phyloP scores from a whole-genome alignment of 345 rosid genomes.

The Clarkia xantiana region DNA sequence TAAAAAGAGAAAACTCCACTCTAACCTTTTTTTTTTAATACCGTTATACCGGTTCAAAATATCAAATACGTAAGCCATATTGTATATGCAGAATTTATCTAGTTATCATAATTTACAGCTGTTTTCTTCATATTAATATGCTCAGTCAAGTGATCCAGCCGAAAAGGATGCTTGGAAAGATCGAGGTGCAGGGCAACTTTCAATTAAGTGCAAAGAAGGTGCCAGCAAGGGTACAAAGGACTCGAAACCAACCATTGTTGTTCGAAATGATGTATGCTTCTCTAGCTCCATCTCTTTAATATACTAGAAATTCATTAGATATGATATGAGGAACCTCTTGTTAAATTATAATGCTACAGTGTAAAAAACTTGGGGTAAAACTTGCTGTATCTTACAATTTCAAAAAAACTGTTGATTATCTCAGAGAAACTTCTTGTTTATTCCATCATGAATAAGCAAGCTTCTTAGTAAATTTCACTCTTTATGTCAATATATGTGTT shows the following conservation, averaged over 20 bases:
- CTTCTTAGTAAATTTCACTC: too few relatives aligned
- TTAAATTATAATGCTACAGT: too few relatives aligned
- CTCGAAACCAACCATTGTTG: constrained; percentile 68
- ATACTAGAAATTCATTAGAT: background rate
- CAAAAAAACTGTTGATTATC: too few relatives aligned
- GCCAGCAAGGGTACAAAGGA: constrained; percentile 70
- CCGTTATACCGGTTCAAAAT: background rate
- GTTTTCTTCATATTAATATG: constrained; percentile 9
- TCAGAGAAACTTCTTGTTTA: too few relatives aligned
- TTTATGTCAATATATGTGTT: constrained; percentile 1
- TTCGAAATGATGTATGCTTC: constrained; percentile 72
- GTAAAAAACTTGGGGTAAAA: too few relatives aligned
- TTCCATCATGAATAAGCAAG: too few relatives aligned
- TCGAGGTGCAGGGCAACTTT: constrained; percentile 83
- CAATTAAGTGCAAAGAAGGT: constrained; percentile 81
- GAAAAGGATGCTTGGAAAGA: constrained; percentile 91
- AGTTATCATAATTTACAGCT: background rate
- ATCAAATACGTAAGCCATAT: too few relatives aligned
- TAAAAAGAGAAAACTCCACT: too few relatives aligned
- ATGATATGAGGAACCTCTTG: too few relatives aligned
- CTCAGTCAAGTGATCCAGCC: constrained; percentile 61
- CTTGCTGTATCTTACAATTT: too few relatives aligned
- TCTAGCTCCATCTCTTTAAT: background rate
- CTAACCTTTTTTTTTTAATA: constrained; percentile 6
- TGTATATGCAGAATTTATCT: too few relatives aligned